Percentiles rank a stretch among this genome's conserved stretches.
phyloP scores from a whole-genome alignment of 202 grass and related monocot genomes.

The Carex arenaria region DNA sequence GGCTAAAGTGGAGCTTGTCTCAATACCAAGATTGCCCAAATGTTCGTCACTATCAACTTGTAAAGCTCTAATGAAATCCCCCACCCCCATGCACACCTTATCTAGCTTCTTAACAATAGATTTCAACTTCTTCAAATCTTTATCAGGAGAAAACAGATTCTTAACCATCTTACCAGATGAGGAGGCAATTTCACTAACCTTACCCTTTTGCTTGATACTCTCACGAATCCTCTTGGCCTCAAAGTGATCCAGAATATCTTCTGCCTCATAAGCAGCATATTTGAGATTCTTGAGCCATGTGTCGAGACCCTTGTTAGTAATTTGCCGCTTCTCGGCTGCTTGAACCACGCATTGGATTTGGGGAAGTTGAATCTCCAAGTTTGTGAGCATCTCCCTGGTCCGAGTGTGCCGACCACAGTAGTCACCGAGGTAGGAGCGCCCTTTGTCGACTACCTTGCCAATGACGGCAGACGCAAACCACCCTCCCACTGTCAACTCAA shows the following conservation, averaged over 20 bases:
- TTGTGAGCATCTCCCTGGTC: constrained; percentile 12
- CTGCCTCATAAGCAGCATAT: constrained; percentile 21
- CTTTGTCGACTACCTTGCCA: constrained; percentile 8
- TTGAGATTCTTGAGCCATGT: constrained; percentile 28
- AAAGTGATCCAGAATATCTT: constrained; percentile 36
- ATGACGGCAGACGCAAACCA: constrained; percentile 21
- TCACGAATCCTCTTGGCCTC: constrained; percentile 23
- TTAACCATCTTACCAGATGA: not conserved
- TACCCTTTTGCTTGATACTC: constrained; percentile 4
- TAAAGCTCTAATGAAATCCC: not conserved
- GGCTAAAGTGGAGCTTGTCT: not conserved
- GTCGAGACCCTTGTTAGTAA: not conserved
- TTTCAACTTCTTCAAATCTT: constrained; percentile 24
- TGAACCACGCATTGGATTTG: constrained; percentile 23
- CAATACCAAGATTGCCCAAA: not conserved
- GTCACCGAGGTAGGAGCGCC: not conserved
- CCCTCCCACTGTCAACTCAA: not conserved
- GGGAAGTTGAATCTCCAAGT: constrained; percentile 16
- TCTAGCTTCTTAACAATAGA: constrained; percentile 16
- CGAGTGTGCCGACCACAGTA: not conserved
- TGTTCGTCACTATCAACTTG: not conserved
- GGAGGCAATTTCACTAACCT: not conserved
- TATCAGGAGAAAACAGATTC: constrained; percentile 12
- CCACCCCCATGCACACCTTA: not conserved
- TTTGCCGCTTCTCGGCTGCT: constrained; percentile 14